Percentiles rank a stretch among this genome's conserved stretches.
Conservation (phyloP, 1,284 basidiomycete genomes). For the Exobasidium cylindrosporum region DNA sequence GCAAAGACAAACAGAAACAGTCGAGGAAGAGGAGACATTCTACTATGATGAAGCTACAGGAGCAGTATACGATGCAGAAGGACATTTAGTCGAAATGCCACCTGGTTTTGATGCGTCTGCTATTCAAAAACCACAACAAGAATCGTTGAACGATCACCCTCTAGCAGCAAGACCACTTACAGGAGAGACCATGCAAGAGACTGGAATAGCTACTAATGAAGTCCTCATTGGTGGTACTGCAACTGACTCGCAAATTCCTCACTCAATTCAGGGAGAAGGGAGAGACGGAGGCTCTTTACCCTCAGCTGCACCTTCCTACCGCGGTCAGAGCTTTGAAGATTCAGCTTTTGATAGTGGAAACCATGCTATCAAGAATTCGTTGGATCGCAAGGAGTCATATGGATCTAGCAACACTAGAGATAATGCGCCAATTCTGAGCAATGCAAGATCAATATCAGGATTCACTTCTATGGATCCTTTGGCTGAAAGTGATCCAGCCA, state of each 20-base stretch:
- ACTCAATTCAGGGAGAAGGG: too few relatives aligned
- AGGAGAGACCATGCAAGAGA: background rate
- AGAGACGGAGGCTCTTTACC: too few relatives aligned
- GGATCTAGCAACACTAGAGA: slow-evolving; percentile 16
- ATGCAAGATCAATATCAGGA: slow-evolving; percentile 29
- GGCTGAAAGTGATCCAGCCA: slow-evolving; percentile 29
- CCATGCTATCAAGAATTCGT: too few relatives aligned
- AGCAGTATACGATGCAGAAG: slow-evolving; percentile 44
- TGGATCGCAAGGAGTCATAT: slow-evolving; percentile 18
- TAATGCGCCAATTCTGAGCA: slow-evolving; percentile 23
- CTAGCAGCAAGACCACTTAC: background rate
- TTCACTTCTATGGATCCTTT: slow-evolving; percentile 37
- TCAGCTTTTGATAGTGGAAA: background rate
- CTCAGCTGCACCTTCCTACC: background rate
- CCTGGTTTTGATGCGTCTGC: slow-evolving; percentile 18
- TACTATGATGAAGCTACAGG: slow-evolving; percentile 49
- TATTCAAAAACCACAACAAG: background rate
- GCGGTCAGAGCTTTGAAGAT: background rate
- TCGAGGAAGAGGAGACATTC: slow-evolving; percentile 34
- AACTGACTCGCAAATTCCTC: background rate
- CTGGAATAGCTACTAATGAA: background rate
- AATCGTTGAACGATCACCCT: background rate
- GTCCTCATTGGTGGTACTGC: background rate
- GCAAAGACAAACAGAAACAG: background rate
- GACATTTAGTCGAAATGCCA: slow-evolving; percentile 39